Conservation (phyloP, 345 rosid species). For the Sonneratia caseolaris region DNA sequence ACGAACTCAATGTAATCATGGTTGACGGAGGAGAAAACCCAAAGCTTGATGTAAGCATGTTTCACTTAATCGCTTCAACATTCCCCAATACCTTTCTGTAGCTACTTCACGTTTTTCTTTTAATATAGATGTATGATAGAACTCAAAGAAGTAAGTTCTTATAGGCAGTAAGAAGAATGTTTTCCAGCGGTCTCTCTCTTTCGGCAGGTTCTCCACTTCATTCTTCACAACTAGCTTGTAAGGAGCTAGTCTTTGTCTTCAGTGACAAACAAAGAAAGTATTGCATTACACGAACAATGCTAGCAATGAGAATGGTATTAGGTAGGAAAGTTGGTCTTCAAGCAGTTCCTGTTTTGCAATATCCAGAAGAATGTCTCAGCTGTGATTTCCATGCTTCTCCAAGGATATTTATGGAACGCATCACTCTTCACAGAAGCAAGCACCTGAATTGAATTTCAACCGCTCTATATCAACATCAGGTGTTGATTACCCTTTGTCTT, state of each 20-base stretch:
- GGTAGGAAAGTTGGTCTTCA: neutral
- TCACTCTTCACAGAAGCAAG: slow-evolving; percentile 28
- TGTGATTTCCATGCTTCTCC: slow-evolving; percentile 12
- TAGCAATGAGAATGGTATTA: no score
- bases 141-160: neutral
- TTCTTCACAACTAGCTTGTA: no score
- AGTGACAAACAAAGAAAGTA: no score
- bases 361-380: neutral
- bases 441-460: slow-evolving; percentile 20
- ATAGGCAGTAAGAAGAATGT: neutral
- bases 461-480: slow-evolving; percentile 23
- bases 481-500: slow-evolving; percentile 22
- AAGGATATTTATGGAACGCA: slow-evolving; percentile 68
- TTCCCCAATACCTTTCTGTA: neutral
- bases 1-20: slow-evolving; percentile 71
- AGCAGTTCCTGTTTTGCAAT: neutral
- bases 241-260: no score
- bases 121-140: no score
- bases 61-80: neutral
- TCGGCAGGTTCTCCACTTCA: no score
- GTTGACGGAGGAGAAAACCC: slow-evolving; percentile 75
- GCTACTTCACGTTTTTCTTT: no score
- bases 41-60: slow-evolving; percentile 59
- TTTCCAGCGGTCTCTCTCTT: no score
- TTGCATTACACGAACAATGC: no score